Evolutionary conservation across 345 rosid species (phyloP), one percentile per base, ranked within the genome.

Genomic region (Salix koriyanagi): DNA sequence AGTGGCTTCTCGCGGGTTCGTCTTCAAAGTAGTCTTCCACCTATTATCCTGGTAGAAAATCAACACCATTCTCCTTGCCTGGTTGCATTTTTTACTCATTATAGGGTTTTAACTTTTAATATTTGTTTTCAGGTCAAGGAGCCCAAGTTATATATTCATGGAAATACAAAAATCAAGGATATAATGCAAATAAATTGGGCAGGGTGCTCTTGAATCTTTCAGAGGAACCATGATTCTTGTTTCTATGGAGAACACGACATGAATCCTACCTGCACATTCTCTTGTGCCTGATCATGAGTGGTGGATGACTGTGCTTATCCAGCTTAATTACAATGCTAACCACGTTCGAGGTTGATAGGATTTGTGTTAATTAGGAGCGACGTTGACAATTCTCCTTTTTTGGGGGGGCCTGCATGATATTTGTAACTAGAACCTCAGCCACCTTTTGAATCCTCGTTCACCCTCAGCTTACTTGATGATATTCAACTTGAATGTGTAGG

Each of bases 81-180:
- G 10, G 69, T 44, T 25, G 13, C 34, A 39, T 74, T 66, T 71
- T 74, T 66, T 71, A 15, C 32, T 34, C 23, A 11, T 41, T 54
- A n/a, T 0, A 21, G 2, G 52, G 16, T 46, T 48, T 36, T 25
- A 69, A 48, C 48, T 13, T 32, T 8, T 54, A 23, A 46, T 75
- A 32, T 36, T 48, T 48, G 71, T 36, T 28, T 81, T 83, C 91
- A 96, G 99, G 93, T 87, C 62, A 91, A 79, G 81, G 89, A 79
- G 76, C 83, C 94, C 58, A 92, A 83, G 86, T 95, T 92, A 21
- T 93, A 84, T 70, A 81, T 92, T 81, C 97, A 91, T 72, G 85
- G 89, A 74, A 80, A 84, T 85, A 65, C 76, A 70, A 76, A 77
- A 62, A 80, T 78, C 73, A 83, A 67, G 68, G 89, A 83, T 71